These are phyloP conservation scores for Lavandula angustifolia DNA, from an alignment of 257 asterid genomes.

Conservation along the genomic window DNA sequence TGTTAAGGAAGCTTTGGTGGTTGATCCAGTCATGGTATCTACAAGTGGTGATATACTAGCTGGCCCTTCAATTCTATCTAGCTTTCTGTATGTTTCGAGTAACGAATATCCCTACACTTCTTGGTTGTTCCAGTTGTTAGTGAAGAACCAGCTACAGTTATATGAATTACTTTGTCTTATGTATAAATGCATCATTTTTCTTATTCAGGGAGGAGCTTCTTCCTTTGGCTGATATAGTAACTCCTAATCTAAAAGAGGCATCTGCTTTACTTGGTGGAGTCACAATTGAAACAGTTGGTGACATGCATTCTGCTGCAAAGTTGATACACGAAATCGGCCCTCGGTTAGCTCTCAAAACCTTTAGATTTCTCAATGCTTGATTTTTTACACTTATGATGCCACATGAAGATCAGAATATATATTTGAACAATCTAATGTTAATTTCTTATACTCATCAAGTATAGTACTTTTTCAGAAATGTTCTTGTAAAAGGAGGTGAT, in stretches of 20 bases:
- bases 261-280: constrained; percentile 82
- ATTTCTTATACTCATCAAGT: no score
- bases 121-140: neutral
- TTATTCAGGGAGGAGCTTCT: constrained; percentile 76
- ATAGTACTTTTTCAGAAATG: constrained; percentile 74
- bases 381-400: neutral
- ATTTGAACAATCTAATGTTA: neutral
- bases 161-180: neutral
- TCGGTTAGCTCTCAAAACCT: constrained; percentile 48
- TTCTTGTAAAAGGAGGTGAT: constrained; percentile 96
- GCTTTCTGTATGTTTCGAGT: constrained; percentile 56
- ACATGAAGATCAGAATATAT: neutral
- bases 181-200: constrained; percentile 18
- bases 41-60: constrained; percentile 88
- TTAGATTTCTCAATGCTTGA: constrained; percentile 18
- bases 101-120: neutral
- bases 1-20: constrained; percentile 85
- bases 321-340: constrained; percentile 77
- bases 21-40: constrained; percentile 98
- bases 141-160: neutral
- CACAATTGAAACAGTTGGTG: constrained; percentile 65
- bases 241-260: constrained; percentile 91
- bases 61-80: constrained; percentile 63
- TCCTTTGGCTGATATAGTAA: constrained; percentile 87
- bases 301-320: constrained; percentile 94